Conservation (phyloP, 1,284 basidiomycete species). For the Sphaerobolus stellatus region DNA sequence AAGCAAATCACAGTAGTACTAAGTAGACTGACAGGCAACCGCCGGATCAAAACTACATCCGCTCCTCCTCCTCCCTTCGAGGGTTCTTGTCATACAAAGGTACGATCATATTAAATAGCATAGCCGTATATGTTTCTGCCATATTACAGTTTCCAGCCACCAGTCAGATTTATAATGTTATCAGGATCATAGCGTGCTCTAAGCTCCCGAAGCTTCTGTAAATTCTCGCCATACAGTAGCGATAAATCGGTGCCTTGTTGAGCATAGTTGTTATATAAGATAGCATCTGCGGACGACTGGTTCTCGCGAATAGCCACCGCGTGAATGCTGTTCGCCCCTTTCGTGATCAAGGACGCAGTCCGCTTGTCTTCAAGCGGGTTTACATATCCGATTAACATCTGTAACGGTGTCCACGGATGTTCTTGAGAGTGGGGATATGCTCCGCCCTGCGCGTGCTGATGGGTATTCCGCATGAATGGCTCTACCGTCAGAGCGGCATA, state of each 20-base stretch:
- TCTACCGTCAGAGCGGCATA: no score
- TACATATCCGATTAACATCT: neutral
- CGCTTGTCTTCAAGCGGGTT: neutral
- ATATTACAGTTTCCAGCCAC: neutral
- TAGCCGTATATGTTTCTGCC: no score
- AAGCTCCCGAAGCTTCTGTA: neutral
- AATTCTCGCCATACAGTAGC: neutral
- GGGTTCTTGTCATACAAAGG: no score
- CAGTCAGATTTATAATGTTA: neutral
- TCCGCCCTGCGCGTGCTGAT: no score
- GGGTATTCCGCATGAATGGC: no score
- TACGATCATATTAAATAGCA: no score
- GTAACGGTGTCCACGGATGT: neutral
- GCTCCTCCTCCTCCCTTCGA: no score
- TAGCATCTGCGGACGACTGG: neutral
- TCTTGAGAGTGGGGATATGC: neutral
- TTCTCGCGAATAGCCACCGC: neutral
- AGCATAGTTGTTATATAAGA: neutral
- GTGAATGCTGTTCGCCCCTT: neutral
- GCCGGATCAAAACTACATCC: no score
- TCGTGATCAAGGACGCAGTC: neutral
- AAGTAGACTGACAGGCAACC: no score
- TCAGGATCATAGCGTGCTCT: neutral
- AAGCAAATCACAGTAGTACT: no score
- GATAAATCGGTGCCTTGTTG: neutral